Evolutionary conservation across 2,329 filamentous ascomycete species (phyloP).

Genomic region (Ilyonectria destructans): DNA sequence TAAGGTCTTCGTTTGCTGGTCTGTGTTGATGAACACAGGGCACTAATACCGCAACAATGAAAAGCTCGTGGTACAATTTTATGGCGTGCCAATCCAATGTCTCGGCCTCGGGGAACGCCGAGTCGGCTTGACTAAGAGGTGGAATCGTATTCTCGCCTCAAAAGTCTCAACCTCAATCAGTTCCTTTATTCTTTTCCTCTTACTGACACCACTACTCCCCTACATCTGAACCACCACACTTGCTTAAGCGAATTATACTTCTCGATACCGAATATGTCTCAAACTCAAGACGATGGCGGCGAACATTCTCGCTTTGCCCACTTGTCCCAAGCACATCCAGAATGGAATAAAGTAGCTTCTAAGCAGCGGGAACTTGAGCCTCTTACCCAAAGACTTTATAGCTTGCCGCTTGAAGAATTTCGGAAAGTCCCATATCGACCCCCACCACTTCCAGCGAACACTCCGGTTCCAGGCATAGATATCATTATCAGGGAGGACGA

Average conservation of each 20-base stretch:
- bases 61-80: neutral
- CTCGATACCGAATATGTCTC: neutral
- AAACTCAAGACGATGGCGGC: neutral
- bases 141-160: too few relatives aligned
- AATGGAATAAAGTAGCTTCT: slow-evolving; percentile 10
- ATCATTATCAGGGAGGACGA: neutral
- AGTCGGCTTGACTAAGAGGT: too few relatives aligned
- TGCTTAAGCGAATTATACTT: too few relatives aligned
- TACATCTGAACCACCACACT: too few relatives aligned
- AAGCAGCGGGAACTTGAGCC: neutral
- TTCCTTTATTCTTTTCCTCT: too few relatives aligned
- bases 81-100: neutral
- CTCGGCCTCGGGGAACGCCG: too few relatives aligned
- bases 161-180: too few relatives aligned
- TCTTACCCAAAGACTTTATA: neutral
- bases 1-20: neutral
- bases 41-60: neutral
- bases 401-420: slow-evolving; percentile 20
- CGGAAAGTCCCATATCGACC: slow-evolving; percentile 12
- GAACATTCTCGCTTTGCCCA: neutral
- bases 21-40: too few relatives aligned
- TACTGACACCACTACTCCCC: too few relatives aligned
- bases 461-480: slow-evolving; percentile 10
- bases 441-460: slow-evolving; percentile 5
- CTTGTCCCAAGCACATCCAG: slow-evolving; percentile 5